Base-by-base conservation (phyloP, 768 basidiomycete species). In the Boletus tylopilopsis region DNA sequence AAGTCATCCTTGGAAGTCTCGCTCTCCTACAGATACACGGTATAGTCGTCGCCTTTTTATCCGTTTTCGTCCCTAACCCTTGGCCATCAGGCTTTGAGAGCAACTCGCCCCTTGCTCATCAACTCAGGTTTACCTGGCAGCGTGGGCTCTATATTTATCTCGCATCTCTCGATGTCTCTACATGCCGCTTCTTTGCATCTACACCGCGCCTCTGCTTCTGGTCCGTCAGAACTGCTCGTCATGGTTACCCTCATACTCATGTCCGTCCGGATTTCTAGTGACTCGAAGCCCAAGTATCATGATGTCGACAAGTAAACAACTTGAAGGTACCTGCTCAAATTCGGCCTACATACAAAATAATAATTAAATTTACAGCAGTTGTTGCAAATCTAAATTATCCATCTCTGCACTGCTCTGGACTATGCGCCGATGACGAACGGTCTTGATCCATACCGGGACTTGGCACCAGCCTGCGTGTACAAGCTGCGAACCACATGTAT, bases 21-120 rank as follows among this genome's bases (percentile, higher is more conserved):
- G 74, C 85, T 1, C 75, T 97, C 11, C 79, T 99, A 0, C 95
- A 97, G 64, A 89, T 98, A 2, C 96, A 99, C 67, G 94, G 94
- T 0, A 80, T 92, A 1, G 79, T 88, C 0, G 91, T 98, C 21
- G 91, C 93, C 55, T 44, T 87, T 11, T 73, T 97, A 11, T 86
- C 92, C 16, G 62, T 83, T 2, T 60, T 84, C 32, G 69, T 89
- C 1, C 82, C 83, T 6, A 63, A 67, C 13, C 63, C 64, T 10
- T 3, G 43, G 18, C 18, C 61, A 5, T 23, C 54, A 15, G 23
- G 16, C 11, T 38, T 3, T 21, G 27, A 53, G 67, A 39, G 59
- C 66, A 22, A 52, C 64, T 9, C 65, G 47, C 2, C 58, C 59
- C 9, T 19, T 63, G 18, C 67, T 60, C 23, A 53, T 58, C 9